These are phyloP conservation scores for Globisporangium cylindrosporum DNA, from an alignment of 352 stramenopile genomes.

Conservation along the genomic window DNA sequence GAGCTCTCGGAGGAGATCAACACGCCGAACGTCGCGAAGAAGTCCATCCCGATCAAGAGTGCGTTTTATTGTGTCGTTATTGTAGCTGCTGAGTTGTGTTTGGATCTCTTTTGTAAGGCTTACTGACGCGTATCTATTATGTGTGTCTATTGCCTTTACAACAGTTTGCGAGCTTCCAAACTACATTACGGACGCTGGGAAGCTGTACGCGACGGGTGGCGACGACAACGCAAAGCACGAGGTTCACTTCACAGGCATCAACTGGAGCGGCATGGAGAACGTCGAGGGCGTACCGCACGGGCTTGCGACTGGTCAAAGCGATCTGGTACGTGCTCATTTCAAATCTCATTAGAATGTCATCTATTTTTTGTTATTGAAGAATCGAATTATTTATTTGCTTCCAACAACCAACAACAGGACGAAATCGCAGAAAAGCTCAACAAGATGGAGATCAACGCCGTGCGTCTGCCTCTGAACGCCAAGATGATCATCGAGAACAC, in stretches of 20 bases:
- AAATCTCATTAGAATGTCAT: not conserved
- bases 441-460: slow-evolving; percentile 71
- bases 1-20: slow-evolving; percentile 49
- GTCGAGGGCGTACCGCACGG: slow-evolving; percentile 71
- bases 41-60: slow-evolving; percentile 45
- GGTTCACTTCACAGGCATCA: slow-evolving; percentile 82
- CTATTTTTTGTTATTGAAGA: not conserved
- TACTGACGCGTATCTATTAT: not conserved
- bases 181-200: slow-evolving; percentile 54
- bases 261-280: slow-evolving; percentile 89
- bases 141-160: not conserved
- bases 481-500: slow-evolving; percentile 80
- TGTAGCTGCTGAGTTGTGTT: slow-evolving; percentile 2
- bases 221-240: slow-evolving; percentile 50
- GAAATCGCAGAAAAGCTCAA: slow-evolving; percentile 55
- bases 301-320: slow-evolving; percentile 60
- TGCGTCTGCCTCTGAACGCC: slow-evolving; percentile 78
- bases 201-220: slow-evolving; percentile 63
- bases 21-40: slow-evolving; percentile 25
- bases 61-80: slow-evolving; percentile 9
- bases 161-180: slow-evolving; percentile 68
- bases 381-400: not conserved
- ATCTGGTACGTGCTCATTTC: slow-evolving; percentile 29
- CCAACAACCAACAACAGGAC: slow-evolving; percentile 25
- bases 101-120: not conserved